These are phyloP conservation scores for Candida pseudoglaebosa DNA, from an alignment of 805 yeast species.

Conservation along the genomic window DNA sequence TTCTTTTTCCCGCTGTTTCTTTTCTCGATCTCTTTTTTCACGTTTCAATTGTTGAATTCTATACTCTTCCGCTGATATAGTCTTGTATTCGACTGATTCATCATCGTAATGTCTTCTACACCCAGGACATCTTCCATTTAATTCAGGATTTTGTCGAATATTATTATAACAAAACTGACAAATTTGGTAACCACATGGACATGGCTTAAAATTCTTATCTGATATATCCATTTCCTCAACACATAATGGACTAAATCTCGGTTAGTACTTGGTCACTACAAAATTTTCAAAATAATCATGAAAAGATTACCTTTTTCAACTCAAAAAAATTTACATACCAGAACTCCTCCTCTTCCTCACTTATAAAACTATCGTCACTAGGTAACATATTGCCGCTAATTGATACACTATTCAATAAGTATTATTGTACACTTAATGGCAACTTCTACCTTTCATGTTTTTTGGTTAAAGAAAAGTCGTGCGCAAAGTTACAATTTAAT, in stretches of 20 bases:
- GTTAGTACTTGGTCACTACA: too few species aligned
- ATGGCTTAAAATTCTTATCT: slow-evolving; percentile 96
- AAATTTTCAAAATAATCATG: too few species aligned
- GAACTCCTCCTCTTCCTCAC: slow-evolving; percentile 78
- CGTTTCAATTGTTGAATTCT: slow-evolving; percentile 76
- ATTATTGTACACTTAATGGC: not conserved
- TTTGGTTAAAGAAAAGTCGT: not conserved
- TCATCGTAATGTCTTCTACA: slow-evolving; percentile 94
- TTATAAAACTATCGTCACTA: slow-evolving; percentile 53
- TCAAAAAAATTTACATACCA: slow-evolving; percentile 42
- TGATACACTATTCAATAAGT: not conserved
- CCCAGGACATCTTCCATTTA: slow-evolving; percentile 96
- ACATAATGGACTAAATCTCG: slow-evolving; percentile 70
- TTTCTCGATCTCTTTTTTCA: slow-evolving; percentile 76
- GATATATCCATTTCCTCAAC: slow-evolving; percentile 97
- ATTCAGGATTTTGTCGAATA: slow-evolving; percentile 90
- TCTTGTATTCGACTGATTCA: slow-evolving; percentile 82
- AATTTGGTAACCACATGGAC: slow-evolving; percentile 98
- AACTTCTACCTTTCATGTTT: not conserved
- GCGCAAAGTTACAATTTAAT: not conserved
- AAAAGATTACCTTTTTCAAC: not conserved
- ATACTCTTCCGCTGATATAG: slow-evolving; percentile 81
- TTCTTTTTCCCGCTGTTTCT: slow-evolving; percentile 85
- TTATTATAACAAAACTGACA: slow-evolving; percentile 98
- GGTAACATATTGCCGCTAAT: slow-evolving; percentile 21